phyloP scores from a whole-genome alignment of 148 eudicot genomes.

The Rhododendron simsii region DNA sequence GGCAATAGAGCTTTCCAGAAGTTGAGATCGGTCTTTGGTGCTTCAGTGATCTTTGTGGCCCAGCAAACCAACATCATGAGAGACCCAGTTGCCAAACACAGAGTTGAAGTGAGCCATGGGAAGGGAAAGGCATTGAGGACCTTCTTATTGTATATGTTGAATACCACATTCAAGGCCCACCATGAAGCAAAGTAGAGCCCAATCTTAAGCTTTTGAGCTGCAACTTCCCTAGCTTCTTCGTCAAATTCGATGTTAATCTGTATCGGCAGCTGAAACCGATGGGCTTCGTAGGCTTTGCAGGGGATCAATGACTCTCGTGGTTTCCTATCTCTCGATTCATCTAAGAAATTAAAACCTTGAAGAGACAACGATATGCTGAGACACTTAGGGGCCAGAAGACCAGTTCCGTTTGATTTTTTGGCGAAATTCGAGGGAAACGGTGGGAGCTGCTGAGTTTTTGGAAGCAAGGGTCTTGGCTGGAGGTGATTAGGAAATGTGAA shows the following conservation, averaged over 20 bases:
- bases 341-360: slow-evolving; percentile 9
- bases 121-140: slow-evolving; percentile 50
- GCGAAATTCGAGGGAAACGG: not conserved
- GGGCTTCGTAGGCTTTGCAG: slow-evolving; percentile 35
- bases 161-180: slow-evolving; percentile 49
- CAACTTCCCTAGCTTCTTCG: slow-evolving; percentile 8
- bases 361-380: slow-evolving; percentile 19
- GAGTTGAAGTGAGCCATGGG: slow-evolving; percentile 57
- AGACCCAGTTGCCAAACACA: slow-evolving; percentile 46
- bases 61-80: slow-evolving; percentile 42
- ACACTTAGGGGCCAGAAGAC: not conserved
- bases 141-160: slow-evolving; percentile 48
- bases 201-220: slow-evolving; percentile 38
- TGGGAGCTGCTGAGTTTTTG: slow-evolving; percentile 2
- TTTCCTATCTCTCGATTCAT: slow-evolving; percentile 4
- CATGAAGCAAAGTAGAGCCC: slow-evolving; percentile 43
- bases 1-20: slow-evolving; percentile 52
- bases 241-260: slow-evolving; percentile 22
- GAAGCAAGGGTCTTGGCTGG: not conserved
- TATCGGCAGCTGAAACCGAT: slow-evolving; percentile 12
- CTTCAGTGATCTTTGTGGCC: slow-evolving; percentile 39
- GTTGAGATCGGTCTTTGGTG: slow-evolving; percentile 40
- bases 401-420: not conserved
- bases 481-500: slow-evolving; percentile 10
- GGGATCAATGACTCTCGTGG: slow-evolving; percentile 7